Base-by-base conservation (phyloP, 768 basidiomycete species). In the Pisolithus marmoratus region DNA sequence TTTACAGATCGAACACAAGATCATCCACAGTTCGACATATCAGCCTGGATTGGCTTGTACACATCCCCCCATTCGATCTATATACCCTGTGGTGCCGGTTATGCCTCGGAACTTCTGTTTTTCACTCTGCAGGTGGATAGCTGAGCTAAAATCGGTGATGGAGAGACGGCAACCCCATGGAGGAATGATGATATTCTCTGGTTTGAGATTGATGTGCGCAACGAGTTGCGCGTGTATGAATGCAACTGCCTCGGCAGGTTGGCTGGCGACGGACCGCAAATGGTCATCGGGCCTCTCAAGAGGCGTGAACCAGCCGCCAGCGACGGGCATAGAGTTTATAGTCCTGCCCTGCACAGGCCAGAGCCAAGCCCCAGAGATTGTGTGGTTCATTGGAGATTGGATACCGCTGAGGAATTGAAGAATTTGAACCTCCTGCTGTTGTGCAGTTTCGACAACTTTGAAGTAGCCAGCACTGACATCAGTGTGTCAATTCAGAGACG, bases 331-430 rank as follows among this genome's bases (percentile, higher is more conserved):
- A 45, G 22, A 45, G 14, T 8, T 45, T 6, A 45, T 5, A 23
- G 43, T 45, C 3, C 43, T n/a, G 2, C 5, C 43, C 15, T 22
- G 43, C 14, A 45, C 43, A 8, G 43, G 43, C 43, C 43, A 45
- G 14, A 45, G 9, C 26, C 8, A 26, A 8, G 26, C 26, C 15
- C 43, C 43, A 45, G 43, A 45, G 22, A 4, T 45, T 5, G 43
- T 45, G 22, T 45, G 43, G 5, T 61, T 61, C 3, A 38, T 15
- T 4, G 52, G 38, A 4, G 52, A 54, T 6, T 24, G 14, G 8
- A 54, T 43, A 15, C 11, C 23, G 22, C n/a, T 2, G 24, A 56
- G 59, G 27, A 57, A 54, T 48, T 8, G 38, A 2, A 60, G 46
- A 20, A 54, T 15, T 5, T 54, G 8, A 9, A 57, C 43, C 22